phyloP scores from a whole-genome alignment of 805 yeast genomes.

The Myxozyma vanderwaltii region DNA sequence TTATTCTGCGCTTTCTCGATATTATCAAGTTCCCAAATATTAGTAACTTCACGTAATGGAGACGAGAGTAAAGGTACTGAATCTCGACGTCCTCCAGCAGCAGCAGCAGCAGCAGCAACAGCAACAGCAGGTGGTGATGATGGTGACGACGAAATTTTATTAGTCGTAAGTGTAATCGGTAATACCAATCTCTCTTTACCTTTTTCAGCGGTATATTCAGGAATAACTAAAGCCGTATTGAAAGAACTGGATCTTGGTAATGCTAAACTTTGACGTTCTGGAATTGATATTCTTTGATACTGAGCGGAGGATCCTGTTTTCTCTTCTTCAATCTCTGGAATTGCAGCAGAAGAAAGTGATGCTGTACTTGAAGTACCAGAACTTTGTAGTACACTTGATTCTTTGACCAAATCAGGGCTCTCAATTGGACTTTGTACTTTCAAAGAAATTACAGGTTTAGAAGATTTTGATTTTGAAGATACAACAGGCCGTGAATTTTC shows the following conservation, averaged over 20 bases:
- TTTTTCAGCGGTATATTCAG: background rate
- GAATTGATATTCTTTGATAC: background rate
- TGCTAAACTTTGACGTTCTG: no score
- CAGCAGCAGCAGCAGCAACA: background rate
- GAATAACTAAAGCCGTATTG: background rate
- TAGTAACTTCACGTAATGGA: slow-evolving; percentile 27
- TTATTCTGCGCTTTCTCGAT: background rate
- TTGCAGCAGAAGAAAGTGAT: background rate
- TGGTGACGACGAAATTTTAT: background rate
- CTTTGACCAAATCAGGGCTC: no score
- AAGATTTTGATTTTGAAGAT: no score
- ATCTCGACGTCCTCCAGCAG: background rate
- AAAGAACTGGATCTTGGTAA: background rate
- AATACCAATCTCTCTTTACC: background rate
- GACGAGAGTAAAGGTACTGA: slow-evolving; percentile 16
- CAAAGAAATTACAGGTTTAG: no score
- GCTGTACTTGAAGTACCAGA: no score
- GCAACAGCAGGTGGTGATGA: background rate
- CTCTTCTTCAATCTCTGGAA: background rate
- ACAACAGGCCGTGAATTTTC: no score
- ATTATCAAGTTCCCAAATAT: slow-evolving; percentile 14
- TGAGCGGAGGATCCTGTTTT: no score
- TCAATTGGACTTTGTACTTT: no score
- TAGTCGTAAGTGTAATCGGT: no score
- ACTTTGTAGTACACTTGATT: no score